Percentiles rank a stretch among this genome's conserved stretches.
phyloP scores from a whole-genome alignment of 2,329 filamentous ascomycete genomes.

The Aspergillus japonicus region DNA sequence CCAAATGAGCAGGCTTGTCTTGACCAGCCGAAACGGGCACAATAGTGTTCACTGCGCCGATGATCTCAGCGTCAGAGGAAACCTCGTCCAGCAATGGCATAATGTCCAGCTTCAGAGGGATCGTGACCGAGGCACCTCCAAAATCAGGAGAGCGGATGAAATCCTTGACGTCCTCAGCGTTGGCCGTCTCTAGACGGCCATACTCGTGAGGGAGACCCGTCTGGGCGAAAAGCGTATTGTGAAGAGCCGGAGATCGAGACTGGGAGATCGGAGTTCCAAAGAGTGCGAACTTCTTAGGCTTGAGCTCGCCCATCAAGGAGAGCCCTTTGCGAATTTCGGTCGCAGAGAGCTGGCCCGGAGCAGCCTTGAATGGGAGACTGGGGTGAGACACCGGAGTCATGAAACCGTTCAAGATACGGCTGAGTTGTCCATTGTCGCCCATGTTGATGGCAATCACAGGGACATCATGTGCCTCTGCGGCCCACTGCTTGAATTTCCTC shows the following conservation, averaged over 20 bases:
- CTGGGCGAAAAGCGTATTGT: constrained; percentile 77
- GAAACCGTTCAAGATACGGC: constrained; percentile 85
- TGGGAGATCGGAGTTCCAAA: constrained; percentile 82
- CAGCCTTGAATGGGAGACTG: constrained; percentile 84
- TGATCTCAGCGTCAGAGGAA: constrained; percentile 72
- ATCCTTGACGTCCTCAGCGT: constrained; percentile 58
- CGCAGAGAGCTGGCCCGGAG: constrained; percentile 88
- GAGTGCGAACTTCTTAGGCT: constrained; percentile 74
- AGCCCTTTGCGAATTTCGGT: constrained; percentile 80
- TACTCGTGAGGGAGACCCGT: constrained; percentile 86
- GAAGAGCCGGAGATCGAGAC: constrained; percentile 82
- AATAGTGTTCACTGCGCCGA: constrained; percentile 94
- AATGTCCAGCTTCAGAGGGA: constrained; percentile 88
- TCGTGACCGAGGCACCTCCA: constrained; percentile 92
- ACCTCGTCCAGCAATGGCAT: constrained; percentile 78
- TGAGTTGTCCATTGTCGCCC: constrained; percentile 82
- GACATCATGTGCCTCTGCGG: constrained; percentile 69
- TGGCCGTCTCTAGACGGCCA: constrained; percentile 69
- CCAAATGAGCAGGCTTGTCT: constrained; percentile 52
- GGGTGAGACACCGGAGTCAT: constrained; percentile 94
- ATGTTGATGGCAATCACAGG: constrained; percentile 96
- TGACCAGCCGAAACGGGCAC: constrained; percentile 58
- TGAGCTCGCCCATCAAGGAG: constrained; percentile 74
- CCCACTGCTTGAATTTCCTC: constrained; percentile 75
- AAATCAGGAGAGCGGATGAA: constrained; percentile 72